phyloP scores from a whole-genome alignment of 1,139 yeast genomes.

The Magnusiomyces sp. region DNA sequence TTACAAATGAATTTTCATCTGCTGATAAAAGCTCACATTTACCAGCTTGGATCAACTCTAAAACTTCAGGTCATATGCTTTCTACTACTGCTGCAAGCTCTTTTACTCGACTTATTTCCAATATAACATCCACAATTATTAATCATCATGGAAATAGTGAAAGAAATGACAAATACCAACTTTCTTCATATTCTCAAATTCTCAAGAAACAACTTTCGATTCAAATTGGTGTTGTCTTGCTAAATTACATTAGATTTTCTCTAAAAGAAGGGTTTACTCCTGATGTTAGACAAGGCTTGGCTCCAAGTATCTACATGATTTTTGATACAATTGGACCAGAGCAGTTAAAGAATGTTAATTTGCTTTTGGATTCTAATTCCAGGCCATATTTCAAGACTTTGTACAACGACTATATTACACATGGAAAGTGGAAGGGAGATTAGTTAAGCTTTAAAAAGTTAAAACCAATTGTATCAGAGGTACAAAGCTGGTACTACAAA shows the following conservation, averaged over 20 bases:
- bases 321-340: constrained; percentile 61
- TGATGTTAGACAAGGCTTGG: constrained; percentile 43
- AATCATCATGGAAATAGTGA: constrained; percentile 2
- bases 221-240: constrained; percentile 53
- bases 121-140: constrained; percentile 24
- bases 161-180: not conserved
- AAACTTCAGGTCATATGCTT: constrained; percentile 21
- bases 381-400: constrained; percentile 58
- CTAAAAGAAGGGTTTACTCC: constrained; percentile 44
- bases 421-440: constrained; percentile 76
- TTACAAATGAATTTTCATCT: not conserved
- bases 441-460: constrained; percentile 18
- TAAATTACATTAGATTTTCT: constrained; percentile 42
- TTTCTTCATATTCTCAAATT: constrained; percentile 41
- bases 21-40: not conserved
- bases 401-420: constrained; percentile 63
- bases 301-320: constrained; percentile 51
- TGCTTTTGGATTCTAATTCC: constrained; percentile 64
- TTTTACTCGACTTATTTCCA: constrained; percentile 51
- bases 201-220: constrained; percentile 55
- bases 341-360: constrained; percentile 58
- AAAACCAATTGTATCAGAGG: too few species aligned
- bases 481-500: too few species aligned
- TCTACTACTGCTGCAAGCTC: constrained; percentile 37
- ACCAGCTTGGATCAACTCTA: constrained; percentile 30